Conservation (phyloP, 1,284 basidiomycete genomes). For the Taiwanofungus camphoratus region DNA sequence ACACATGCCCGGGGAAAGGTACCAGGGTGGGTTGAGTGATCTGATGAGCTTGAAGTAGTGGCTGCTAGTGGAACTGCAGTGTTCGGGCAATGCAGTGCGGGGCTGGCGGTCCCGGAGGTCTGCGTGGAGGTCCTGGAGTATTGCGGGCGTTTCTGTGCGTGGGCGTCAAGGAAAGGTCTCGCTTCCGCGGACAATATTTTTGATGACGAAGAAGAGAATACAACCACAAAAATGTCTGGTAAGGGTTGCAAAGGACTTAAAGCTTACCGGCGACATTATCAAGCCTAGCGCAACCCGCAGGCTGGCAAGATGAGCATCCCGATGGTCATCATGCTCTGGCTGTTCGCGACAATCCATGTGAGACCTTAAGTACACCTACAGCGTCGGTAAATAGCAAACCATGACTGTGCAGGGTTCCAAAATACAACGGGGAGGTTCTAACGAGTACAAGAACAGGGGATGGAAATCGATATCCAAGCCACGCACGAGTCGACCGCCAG, state of each 20-base stretch:
- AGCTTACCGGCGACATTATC: constrained; percentile 28
- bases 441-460: no score
- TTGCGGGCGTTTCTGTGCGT: constrained; percentile 24
- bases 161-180: constrained; percentile 9
- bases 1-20: neutral
- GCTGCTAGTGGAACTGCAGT: constrained; percentile 16
- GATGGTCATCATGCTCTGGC: constrained; percentile 17
- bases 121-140: constrained; percentile 19
- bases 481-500: no score
- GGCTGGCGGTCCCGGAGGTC: constrained; percentile 27
- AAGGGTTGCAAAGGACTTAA: neutral
- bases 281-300: constrained; percentile 26
- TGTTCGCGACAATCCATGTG: no score
- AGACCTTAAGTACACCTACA: no score
- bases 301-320: constrained; percentile 18
- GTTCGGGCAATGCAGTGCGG: constrained; percentile 17
- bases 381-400: no score
- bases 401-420: no score
- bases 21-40: neutral
- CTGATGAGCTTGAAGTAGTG: no score
- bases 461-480: no score
- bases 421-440: no score
- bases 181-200: neutral
- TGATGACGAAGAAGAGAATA: neutral
- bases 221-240: neutral